Base-by-base conservation (phyloP, 208 protist species). In the Dictyostelium gargantuum region DNA sequence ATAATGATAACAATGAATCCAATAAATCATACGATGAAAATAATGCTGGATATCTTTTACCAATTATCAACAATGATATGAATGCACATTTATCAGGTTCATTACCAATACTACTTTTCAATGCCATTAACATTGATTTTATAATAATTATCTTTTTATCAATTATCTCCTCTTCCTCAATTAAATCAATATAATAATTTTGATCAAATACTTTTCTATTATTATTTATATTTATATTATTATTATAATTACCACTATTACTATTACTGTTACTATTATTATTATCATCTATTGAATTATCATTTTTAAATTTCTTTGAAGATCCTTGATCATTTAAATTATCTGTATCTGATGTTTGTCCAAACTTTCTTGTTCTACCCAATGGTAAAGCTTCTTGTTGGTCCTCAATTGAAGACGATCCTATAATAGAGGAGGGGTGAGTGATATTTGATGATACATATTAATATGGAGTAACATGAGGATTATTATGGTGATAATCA, bases 21-120 rank as follows among this genome's bases (percentile, higher is more conserved):
- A 89, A 26, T 42, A 89, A n/a, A 5, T 89, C 82, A 19, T 2
- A 35, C 9, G 4, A 11, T 21, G 66, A 44, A 40, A 89, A 89
- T 44, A 79, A 1, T 1, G 6, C 11, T 29, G 82, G 66, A 19
- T 2, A n/a, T 9, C 40, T 54, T 5, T 79, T 75, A 23, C 35
- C 52, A 10, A 89, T 15, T 3, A 32, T 10, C 5, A 79, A 42
- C 40, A 89, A 61, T n/a, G 50, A 63, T 9, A 66, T 4, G 52
- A 54, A 89, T 17, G 82, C 68, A 32, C 21, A 68, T 61, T 89
- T 61, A 26, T 76, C 42, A 1, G 82, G 68, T 58, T 85, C 58
- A 35, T 38, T 72, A 6, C 29, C 13, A 56, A 42, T 11, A 26
- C 13, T 63, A 29, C 17, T 48, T 13, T 52, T 89, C 2, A 89